These are phyloP conservation scores for Fraxinus anomala DNA, from an alignment of 257 asterid genomes.

Conservation along the genomic window DNA sequence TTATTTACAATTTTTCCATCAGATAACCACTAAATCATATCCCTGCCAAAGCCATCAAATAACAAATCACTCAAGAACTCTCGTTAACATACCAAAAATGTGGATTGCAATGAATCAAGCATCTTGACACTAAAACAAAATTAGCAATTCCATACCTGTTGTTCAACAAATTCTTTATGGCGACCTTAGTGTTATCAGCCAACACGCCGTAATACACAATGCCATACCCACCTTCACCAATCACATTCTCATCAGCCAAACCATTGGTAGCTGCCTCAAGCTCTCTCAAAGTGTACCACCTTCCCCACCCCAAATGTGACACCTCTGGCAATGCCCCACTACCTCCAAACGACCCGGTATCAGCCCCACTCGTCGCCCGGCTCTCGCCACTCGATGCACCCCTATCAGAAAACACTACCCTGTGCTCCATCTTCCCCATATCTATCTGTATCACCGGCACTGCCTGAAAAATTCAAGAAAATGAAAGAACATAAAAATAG, in stretches of 20 bases:
- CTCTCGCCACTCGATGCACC: constrained; percentile 97
- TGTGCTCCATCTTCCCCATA: constrained; percentile 93
- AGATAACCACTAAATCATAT: neutral
- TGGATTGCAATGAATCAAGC: constrained; percentile 5
- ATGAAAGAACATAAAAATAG: neutral
- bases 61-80: constrained; percentile 11
- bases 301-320: constrained; percentile 98
- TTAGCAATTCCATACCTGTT: constrained; percentile 54
- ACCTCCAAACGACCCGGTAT: constrained; percentile 72
- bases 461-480: constrained; percentile 44
- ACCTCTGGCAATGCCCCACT: constrained; percentile 90
- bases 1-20: neutral
- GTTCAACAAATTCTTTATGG: constrained; percentile 87
- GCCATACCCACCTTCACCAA: constrained; percentile 97
- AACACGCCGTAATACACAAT: constrained; percentile 79
- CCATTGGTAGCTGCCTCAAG: constrained; percentile 96
- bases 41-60: neutral
- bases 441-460: constrained; percentile 89
- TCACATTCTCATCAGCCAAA: constrained; percentile 82
- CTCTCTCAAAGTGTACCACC: constrained; percentile 96
- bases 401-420: constrained; percentile 87
- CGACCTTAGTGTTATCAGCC: constrained; percentile 73
- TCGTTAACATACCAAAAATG: constrained; percentile 2
- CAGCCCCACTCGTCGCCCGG: constrained; percentile 82
- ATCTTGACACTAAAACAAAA: constrained; percentile 15